These are phyloP conservation scores for Tricholoma hemisulphureum DNA, from an alignment of 768 basidiomycete species.

Conservation along the genomic window DNA sequence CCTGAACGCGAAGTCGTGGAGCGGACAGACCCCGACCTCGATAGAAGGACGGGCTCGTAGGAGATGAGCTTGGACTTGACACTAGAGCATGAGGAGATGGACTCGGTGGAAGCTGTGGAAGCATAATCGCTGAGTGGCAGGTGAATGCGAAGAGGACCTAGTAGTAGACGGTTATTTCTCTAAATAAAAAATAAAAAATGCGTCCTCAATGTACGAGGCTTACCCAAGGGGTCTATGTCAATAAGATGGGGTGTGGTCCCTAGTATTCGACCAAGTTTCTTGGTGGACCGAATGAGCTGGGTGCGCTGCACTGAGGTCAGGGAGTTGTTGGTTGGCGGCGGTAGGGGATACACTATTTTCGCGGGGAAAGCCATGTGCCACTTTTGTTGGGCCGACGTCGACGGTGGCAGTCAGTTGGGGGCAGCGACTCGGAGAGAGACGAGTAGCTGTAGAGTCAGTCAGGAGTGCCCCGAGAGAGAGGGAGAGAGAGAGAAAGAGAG, in stretches of 20 bases:
- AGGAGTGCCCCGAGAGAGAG: too few species aligned
- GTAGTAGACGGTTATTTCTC: not conserved
- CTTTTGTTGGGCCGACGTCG: too few species aligned
- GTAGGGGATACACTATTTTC: conserved; percentile 43
- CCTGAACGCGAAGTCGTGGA: conserved; percentile 13
- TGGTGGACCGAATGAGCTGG: conserved; percentile 55
- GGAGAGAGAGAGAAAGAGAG: too few species aligned
- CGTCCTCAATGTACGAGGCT: conserved; percentile 9
- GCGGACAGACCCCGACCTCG: conserved; percentile 18
- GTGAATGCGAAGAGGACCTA: conserved; percentile 23
- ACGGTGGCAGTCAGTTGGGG: too few species aligned
- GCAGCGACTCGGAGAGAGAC: too few species aligned
- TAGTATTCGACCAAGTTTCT: conserved; percentile 58
- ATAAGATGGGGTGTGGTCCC: conserved; percentile 59
- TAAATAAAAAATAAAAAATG: not conserved
- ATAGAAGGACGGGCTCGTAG: conserved; percentile 1
- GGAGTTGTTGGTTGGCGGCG: conserved; percentile 60
- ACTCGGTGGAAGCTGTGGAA: conserved; percentile 13
- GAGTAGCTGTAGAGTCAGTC: too few species aligned
- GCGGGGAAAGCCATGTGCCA: conserved; percentile 20
- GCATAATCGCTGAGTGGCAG: conserved; percentile 10
- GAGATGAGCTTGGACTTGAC: conserved; percentile 1
- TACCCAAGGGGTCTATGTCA: conserved; percentile 32
- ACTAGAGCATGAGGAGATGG: conserved; percentile 22
- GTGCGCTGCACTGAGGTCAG: conserved; percentile 50